Conservation (phyloP, 768 basidiomycete species). For the Lactifluus pinguis region DNA sequence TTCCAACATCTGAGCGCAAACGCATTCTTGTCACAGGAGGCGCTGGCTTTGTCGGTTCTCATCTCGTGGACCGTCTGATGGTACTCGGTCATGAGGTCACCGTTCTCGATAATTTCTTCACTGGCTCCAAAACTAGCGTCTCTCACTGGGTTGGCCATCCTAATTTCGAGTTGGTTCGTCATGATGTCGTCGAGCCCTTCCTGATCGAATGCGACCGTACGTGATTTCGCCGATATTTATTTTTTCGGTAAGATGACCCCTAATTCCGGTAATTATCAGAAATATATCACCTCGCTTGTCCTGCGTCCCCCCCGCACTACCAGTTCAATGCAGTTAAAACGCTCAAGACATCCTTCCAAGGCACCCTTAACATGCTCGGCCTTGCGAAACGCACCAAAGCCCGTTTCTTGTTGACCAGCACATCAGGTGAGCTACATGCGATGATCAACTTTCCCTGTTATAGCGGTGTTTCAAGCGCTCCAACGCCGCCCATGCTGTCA, state of each 20-base stretch:
- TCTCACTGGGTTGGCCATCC: constrained; percentile 96
- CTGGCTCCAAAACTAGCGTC: constrained; percentile 94
- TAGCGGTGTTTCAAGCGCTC: background rate
- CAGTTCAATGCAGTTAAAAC: constrained; percentile 98
- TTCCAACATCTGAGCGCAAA: constrained; percentile 70
- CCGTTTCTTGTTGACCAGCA: constrained; percentile 91
- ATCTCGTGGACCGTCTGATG: constrained; percentile 97
- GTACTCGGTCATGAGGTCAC: constrained; percentile 96
- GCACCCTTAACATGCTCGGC: constrained; percentile 97
- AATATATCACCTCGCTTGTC: constrained; percentile 98
- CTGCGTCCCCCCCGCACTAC: constrained; percentile 95
- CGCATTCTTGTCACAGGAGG: constrained; percentile 94
- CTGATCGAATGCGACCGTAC: constrained; percentile 97
- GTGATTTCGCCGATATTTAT: constrained; percentile 22
- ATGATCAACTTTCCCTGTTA: background rate
- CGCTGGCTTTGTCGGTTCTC: constrained; percentile 98
- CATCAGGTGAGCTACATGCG: constrained; percentile 55
- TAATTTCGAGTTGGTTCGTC: constrained; percentile 96
- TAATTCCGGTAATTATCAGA: constrained; percentile 35
- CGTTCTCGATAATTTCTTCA: constrained; percentile 98
- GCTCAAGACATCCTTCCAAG: constrained; percentile 97
- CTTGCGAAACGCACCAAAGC: constrained; percentile 97
- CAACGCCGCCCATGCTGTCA: too few relatives aligned
- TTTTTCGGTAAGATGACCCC: background rate
- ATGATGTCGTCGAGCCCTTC: constrained; percentile 95